phyloP scores from a whole-genome alignment of 768 basidiomycete species.

The Calocera viscosa region DNA sequence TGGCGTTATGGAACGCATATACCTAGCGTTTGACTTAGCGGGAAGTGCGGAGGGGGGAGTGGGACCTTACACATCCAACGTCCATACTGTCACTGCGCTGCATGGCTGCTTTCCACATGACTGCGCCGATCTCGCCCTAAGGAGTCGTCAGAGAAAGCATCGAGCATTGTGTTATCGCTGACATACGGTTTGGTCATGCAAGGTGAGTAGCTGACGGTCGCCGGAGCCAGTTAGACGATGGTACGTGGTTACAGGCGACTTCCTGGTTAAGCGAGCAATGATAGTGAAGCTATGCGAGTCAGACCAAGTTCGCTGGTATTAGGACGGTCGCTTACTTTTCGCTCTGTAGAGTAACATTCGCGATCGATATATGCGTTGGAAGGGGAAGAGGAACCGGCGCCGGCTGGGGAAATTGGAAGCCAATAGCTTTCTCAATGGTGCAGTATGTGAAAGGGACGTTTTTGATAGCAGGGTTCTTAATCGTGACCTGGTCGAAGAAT shows the following conservation, averaged over 20 bases:
- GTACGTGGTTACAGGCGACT: neutral
- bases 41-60: neutral
- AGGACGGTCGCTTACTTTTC: too few species aligned
- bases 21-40: too few species aligned
- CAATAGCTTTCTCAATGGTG: too few species aligned
- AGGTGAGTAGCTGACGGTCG: neutral
- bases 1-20: neutral
- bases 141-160: neutral
- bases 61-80: neutral
- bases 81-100: neutral
- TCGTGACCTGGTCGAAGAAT: too few species aligned
- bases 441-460: too few species aligned
- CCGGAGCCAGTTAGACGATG: neutral
- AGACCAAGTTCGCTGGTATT: too few species aligned
- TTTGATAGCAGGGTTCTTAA: too few species aligned
- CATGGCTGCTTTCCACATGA: neutral
- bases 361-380: too few species aligned
- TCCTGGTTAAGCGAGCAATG: neutral
- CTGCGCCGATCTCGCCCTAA: neutral
- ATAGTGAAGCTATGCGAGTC: neutral
- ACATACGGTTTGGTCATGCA: neutral
- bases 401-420: too few species aligned
- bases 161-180: neutral
- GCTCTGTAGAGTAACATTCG: too few species aligned
- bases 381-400: too few species aligned